Evolutionary conservation across 1,139 yeast species (phyloP).

Genomic region (Diutina mesorugosa): DNA sequence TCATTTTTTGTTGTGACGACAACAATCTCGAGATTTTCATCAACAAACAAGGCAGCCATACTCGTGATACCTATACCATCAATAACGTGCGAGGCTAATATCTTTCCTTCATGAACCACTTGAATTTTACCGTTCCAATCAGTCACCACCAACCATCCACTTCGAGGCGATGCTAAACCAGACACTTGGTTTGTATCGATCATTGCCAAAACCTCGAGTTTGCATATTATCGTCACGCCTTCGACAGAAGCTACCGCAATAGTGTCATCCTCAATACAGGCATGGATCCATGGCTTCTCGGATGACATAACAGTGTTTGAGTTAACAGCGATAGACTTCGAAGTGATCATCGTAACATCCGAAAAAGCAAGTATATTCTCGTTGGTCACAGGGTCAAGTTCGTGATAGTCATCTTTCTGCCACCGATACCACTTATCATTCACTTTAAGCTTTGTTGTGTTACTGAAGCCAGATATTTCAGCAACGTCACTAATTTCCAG

Average conservation of each 20-base stretch:
- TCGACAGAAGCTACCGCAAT: neutral
- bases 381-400: neutral
- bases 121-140: neutral
- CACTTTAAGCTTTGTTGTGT: neutral
- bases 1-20: neutral
- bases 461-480: neutral
- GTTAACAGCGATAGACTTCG: neutral
- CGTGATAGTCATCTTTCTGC: neutral
- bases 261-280: neutral
- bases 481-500: neutral
- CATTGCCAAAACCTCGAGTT: neutral
- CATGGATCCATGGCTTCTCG: neutral
- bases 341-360: neutral
- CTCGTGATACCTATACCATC: neutral
- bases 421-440: neutral
- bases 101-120: neutral
- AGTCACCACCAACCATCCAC: neutral
- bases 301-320: neutral
- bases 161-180: neutral
- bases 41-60: neutral
- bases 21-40: neutral
- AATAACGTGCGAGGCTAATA: neutral
- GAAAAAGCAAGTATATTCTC: neutral
- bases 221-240: neutral
- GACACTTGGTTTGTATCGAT: neutral